Conservation (phyloP, 2,329 filamentous ascomycete genomes). For the Macrophomina tecta region DNA sequence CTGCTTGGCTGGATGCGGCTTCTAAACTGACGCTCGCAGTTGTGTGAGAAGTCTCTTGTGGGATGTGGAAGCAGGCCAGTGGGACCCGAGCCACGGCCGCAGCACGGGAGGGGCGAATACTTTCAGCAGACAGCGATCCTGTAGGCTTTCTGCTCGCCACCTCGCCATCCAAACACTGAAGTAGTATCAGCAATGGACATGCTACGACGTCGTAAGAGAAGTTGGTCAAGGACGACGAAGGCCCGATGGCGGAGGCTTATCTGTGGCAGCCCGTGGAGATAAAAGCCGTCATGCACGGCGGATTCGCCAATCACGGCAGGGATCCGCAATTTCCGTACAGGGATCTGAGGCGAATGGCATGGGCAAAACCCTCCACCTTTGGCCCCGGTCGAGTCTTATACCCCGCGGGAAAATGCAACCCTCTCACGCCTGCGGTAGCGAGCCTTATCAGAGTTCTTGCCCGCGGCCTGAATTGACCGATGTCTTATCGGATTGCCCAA, state of each 20-base stretch:
- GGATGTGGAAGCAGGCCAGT: too few relatives aligned
- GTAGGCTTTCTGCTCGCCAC: too few relatives aligned
- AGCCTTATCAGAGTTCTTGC: conserved; percentile 17
- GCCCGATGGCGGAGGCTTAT: conserved; percentile 18
- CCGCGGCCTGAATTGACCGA: not conserved
- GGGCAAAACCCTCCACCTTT: not conserved
- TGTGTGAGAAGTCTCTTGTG: too few relatives aligned
- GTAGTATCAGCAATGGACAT: not conserved
- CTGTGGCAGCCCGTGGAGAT: conserved; percentile 6
- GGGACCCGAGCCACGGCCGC: too few relatives aligned
- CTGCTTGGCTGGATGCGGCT: not conserved
- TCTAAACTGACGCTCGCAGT: not conserved
- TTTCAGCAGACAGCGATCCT: not conserved
- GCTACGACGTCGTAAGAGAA: conserved; percentile 14
- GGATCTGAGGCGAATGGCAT: conserved; percentile 10
- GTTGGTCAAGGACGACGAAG: conserved; percentile 15
- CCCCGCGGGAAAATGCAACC: conserved; percentile 13
- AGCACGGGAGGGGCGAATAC: too few relatives aligned
- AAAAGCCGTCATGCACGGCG: not conserved
- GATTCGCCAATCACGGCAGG: not conserved
- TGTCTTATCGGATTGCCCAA: not conserved
- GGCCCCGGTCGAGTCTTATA: not conserved
- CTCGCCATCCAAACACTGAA: too few relatives aligned
- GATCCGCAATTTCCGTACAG: not conserved
- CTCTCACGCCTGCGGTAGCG: not conserved